These are phyloP conservation scores for Podosphaera leucotricha DNA, from an alignment of 2,329 filamentous ascomycete genomes.

Conservation along the genomic window DNA sequence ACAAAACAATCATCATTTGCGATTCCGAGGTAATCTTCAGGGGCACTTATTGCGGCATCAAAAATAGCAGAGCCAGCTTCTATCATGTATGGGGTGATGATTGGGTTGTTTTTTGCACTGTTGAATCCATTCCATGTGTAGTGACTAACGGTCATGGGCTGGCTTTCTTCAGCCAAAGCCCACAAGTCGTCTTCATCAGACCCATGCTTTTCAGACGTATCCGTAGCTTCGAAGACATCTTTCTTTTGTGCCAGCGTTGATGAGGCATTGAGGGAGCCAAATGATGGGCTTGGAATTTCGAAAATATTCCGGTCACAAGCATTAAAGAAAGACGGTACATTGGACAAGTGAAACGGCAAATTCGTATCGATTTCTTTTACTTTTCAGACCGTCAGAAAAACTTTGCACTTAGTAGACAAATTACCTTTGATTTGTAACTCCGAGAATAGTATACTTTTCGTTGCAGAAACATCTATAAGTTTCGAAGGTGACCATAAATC, in stretches of 20 bases:
- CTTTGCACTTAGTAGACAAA: conserved; percentile 2
- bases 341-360: conserved; percentile 6
- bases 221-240: background rate
- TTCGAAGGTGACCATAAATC: conserved; percentile 33
- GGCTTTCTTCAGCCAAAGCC: conserved; percentile 19
- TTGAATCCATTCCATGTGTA: conserved; percentile 50
- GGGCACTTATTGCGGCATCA: conserved; percentile 32
- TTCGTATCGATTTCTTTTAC: conserved; percentile 13
- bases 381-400: conserved; percentile 1
- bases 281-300: conserved; percentile 10
- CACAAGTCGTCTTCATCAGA: conserved; percentile 21
- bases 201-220: conserved; percentile 8
- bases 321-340: too few relatives aligned
- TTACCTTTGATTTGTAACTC: conserved; percentile 13
- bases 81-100: conserved; percentile 32
- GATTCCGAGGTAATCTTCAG: conserved; percentile 19
- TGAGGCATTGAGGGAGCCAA: conserved; percentile 2
- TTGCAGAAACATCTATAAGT: conserved; percentile 16
- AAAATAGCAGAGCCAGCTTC: conserved; percentile 44
- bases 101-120: conserved; percentile 18
- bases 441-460: conserved; percentile 14
- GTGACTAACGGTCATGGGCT: conserved; percentile 19
- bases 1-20: conserved; percentile 19
- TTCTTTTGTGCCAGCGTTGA: background rate
- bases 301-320: conserved; percentile 11